A percentile compares a stretch with the other conserved stretches of the same genome.
Conservation (phyloP, 306 rosid genomes). For the Inga leiocalycina region DNA sequence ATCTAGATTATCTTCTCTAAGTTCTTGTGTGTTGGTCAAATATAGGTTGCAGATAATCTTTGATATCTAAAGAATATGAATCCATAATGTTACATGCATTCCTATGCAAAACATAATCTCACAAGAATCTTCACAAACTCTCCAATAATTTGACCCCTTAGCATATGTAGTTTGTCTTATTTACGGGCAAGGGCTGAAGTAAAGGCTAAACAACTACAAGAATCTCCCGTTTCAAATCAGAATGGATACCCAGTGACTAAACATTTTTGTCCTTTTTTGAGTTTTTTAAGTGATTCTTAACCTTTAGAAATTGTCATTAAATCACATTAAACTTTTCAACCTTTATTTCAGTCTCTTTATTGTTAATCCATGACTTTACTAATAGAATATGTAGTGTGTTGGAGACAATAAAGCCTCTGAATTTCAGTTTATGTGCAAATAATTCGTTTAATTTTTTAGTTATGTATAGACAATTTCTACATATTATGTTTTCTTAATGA, state of each 20-base stretch:
- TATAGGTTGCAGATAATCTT: constrained; percentile 19
- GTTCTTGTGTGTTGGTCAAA: constrained; percentile 1
- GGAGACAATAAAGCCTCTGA: neutral
- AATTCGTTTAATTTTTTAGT: neutral
- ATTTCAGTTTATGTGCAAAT: neutral
- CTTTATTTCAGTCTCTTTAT: neutral
- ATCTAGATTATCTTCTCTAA: constrained; percentile 4
- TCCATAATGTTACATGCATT: constrained; percentile 13
- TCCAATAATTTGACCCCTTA: neutral
- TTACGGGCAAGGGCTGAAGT: neutral
- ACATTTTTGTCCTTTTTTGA: neutral
- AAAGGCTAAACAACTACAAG: neutral
- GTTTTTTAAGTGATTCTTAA: neutral
- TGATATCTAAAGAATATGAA: constrained; percentile 33
- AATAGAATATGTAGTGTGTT: neutral
- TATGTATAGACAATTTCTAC: neutral
- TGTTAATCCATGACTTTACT: neutral
- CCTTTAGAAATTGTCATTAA: neutral
- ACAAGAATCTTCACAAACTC: neutral
- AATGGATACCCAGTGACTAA: neutral
- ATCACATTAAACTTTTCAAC: neutral
- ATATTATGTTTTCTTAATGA: neutral
- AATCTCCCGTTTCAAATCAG: neutral
- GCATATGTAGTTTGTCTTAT: neutral
- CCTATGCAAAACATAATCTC: neutral